Evolutionary conservation across 2,329 filamentous ascomycete genomes (phyloP), one percentile per base, ranked within the genome.

Genomic region (Diaporthe ilicicola): DNA sequence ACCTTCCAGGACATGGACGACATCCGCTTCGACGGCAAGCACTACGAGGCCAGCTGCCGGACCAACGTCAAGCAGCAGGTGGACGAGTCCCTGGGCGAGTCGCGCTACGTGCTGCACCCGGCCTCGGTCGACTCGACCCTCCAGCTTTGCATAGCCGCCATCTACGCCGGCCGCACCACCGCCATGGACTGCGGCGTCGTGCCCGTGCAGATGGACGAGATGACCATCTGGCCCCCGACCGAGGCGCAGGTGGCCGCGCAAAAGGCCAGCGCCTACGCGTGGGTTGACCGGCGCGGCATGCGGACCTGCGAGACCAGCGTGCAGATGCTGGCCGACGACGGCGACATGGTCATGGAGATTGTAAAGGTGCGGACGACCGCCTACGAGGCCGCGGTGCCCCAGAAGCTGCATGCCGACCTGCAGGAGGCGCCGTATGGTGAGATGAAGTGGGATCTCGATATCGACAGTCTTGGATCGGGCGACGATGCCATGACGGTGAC

Each of bases 51-150:
- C 68, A 61, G 76, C 73, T 73, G 73, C 70, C 51, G 75, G 53
- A 77, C 73, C 42, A 76, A 72, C 24, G 70, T 75, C 72, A 77
- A 73, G 64, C 59, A 70, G 19, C 13, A 53, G 2, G 74, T 75
- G 1, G 74, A 73, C 22, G 66, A 64, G 46, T 51, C 37, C 17
- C 46, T 22, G 29, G 78, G 76, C 22, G 83, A 86, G 73, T 82
- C 81, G 1, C 77, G 80, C 0, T 78, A 83, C 48, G 72, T 78
- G 13, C 71, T 85, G 22, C 83, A 85, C 70, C 83, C 84, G 0
- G 75, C 80, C 0, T 76, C 77, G 17, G 76, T 85, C 17, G 83
- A 85, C 71, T 76, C 76, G n/a, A 73, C 71, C 22, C 71, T 83
- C 4, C 81, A 83, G 53, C 76, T 82, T 8, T 71, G 75, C 13